These are phyloP conservation scores for Echites panduratus DNA, from an alignment of 257 asterid species.

Conservation along the genomic window DNA sequence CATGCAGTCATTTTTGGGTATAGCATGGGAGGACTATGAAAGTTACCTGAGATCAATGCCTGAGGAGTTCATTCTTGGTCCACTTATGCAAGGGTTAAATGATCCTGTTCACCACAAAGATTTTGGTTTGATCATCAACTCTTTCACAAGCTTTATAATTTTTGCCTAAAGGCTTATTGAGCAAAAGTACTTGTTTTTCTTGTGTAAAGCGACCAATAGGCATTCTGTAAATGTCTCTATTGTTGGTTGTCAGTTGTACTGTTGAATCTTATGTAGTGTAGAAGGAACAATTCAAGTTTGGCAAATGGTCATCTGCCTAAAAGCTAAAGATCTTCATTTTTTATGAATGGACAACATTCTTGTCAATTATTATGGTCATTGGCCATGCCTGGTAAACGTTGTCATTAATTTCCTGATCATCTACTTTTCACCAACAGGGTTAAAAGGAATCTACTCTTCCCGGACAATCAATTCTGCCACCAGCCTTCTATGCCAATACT, in stretches of 20 bases:
- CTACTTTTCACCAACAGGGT: slow-evolving; percentile 35
- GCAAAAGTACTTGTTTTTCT: background rate
- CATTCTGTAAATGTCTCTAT: background rate
- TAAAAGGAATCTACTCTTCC: slow-evolving; percentile 76
- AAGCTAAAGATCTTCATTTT: background rate
- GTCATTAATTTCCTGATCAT: background rate
- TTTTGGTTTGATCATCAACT: slow-evolving; percentile 55
- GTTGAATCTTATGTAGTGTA: background rate
- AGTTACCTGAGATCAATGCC: slow-evolving; percentile 51
- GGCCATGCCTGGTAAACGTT: background rate
- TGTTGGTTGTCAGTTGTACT: background rate
- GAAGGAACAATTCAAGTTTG: too few species aligned
- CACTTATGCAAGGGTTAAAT: slow-evolving; percentile 71
- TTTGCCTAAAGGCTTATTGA: background rate
- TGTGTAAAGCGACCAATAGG: background rate
- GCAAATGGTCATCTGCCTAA: background rate
- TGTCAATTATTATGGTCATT: background rate
- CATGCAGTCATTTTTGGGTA: slow-evolving; percentile 78
- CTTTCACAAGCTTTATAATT: slow-evolving; percentile 6
- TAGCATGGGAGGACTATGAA: slow-evolving; percentile 57
- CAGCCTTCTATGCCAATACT: slow-evolving; percentile 50
- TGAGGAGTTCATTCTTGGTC: slow-evolving; percentile 64
- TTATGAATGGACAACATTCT: background rate
- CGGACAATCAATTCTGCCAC: slow-evolving; percentile 63
- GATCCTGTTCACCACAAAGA: slow-evolving; percentile 92